These are phyloP conservation scores for Sechiopsis laciniata DNA, from an alignment of 306 rosid genomes.

Conservation along the genomic window DNA sequence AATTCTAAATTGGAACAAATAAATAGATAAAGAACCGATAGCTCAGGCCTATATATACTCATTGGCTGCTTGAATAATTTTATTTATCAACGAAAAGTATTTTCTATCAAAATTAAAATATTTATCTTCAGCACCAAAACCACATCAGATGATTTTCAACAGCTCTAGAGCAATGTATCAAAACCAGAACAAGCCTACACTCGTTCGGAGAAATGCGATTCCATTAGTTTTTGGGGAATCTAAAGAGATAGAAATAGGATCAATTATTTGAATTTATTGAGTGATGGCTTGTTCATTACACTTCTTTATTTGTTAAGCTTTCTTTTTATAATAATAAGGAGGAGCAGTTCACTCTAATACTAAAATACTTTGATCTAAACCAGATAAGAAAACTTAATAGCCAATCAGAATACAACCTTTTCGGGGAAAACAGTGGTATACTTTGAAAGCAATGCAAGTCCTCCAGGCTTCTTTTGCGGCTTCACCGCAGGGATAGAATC, in stretches of 20 bases:
- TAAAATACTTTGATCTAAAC: not conserved
- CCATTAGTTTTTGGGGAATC: not conserved
- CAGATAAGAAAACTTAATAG: constrained; percentile 7
- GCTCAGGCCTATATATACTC: not conserved
- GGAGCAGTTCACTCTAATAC: not conserved
- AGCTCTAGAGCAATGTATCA: not conserved
- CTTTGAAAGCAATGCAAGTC: constrained; percentile 55
- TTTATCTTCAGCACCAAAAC: not conserved
- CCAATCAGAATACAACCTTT: constrained; percentile 56
- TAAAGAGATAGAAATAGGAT: constrained; percentile 3
- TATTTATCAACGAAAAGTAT: not conserved
- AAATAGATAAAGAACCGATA: constrained; percentile 2
- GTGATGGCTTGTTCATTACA: not conserved
- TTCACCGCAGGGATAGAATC: constrained; percentile 42
- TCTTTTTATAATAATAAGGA: too few species aligned
- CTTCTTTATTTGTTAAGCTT: too few species aligned
- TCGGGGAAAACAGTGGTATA: constrained; percentile 77
- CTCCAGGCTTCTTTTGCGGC: constrained; percentile 41
- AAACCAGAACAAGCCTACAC: not conserved
- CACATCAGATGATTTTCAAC: not conserved
- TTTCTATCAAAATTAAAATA: not conserved
- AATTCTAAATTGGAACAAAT: constrained; percentile 6
- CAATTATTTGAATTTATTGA: not conserved
- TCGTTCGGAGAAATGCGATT: not conserved
- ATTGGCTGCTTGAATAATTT: not conserved